Conservation (phyloP, 2,329 filamentous ascomycete genomes). For the Ramularia endophylla region DNA sequence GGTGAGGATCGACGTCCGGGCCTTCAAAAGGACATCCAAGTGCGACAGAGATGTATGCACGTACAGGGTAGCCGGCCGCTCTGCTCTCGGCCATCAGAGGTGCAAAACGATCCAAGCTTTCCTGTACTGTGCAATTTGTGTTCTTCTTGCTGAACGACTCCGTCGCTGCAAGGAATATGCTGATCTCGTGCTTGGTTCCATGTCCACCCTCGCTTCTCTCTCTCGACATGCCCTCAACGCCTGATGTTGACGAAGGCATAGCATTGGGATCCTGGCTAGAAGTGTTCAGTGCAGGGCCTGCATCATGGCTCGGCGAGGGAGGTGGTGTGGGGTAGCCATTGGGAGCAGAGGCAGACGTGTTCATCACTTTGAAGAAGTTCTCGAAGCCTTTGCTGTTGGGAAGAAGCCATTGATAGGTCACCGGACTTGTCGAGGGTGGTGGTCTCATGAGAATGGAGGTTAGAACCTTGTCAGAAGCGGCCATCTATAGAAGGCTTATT, state of each 20-base stretch:
- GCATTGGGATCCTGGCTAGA: constrained; percentile 39
- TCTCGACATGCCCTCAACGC: constrained; percentile 42
- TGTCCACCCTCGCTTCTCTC: constrained; percentile 42
- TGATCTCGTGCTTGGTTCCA: constrained; percentile 54
- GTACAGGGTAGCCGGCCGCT: constrained; percentile 58
- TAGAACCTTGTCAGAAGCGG: constrained; percentile 69
- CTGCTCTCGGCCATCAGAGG: constrained; percentile 66
- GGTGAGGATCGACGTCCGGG: constrained; percentile 53
- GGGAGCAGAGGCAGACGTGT: constrained; percentile 32
- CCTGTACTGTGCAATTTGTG: constrained; percentile 72
- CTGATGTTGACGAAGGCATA: constrained; percentile 33
- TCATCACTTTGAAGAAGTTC: constrained; percentile 52
- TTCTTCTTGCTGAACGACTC: constrained; percentile 76
- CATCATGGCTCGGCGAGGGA: constrained; percentile 31
- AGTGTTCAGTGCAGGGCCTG: constrained; percentile 37
- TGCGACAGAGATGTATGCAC: constrained; percentile 76
- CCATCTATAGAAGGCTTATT: constrained; percentile 53
- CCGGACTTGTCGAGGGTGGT: constrained; percentile 47
- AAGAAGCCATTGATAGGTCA: constrained; percentile 75
- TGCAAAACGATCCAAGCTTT: constrained; percentile 64
- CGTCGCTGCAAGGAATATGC: constrained; percentile 76
- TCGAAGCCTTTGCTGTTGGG: constrained; percentile 70
- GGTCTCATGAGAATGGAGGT: constrained; percentile 58
- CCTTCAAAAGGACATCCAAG: constrained; percentile 74
- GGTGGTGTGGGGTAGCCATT: constrained; percentile 47